A percentile compares a stretch with the other conserved stretches of the same genome.
Conservation (phyloP, 768 basidiomycete genomes). For the Phaffia tasmanica region DNA sequence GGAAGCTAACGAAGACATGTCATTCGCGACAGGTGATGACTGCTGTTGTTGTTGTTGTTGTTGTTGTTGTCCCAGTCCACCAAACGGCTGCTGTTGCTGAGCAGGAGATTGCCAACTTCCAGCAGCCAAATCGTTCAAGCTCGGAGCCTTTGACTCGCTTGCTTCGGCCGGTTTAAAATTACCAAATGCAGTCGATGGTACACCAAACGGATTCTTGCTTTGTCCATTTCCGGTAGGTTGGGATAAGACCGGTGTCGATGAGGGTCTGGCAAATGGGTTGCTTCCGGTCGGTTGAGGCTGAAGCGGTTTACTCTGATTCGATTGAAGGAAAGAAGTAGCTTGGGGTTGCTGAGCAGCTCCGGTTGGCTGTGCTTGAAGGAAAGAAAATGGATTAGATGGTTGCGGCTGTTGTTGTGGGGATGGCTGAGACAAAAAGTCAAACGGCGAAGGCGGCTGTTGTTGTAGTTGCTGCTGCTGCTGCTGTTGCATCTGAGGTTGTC, state of each 20-base stretch:
- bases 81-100: slow-evolving; percentile 18
- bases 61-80: slow-evolving; percentile 11
- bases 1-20: slow-evolving; percentile 48
- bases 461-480: slow-evolving; percentile 8
- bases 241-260: slow-evolving; percentile 5
- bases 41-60: slow-evolving; percentile 10
- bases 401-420: background rate
- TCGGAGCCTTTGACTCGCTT: slow-evolving; percentile 48
- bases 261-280: background rate
- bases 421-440: background rate
- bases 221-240: slow-evolving; percentile 24
- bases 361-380: background rate
- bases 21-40: slow-evolving; percentile 3
- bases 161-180: slow-evolving; percentile 50
- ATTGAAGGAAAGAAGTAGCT: background rate
- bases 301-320: background rate
- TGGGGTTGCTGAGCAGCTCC: background rate
- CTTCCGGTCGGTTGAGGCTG: slow-evolving; percentile 15
- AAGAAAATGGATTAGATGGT: background rate
- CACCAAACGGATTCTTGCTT: slow-evolving; percentile 88
- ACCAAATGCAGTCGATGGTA: slow-evolving; percentile 47
- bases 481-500: slow-evolving; percentile 3
- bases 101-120: slow-evolving; percentile 36
- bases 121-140: slow-evolving; percentile 65
- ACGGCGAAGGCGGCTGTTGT: background rate